Base-by-base conservation (phyloP, 495 filamentous ascomycete genomes). In the Oidiodendron maius region DNA sequence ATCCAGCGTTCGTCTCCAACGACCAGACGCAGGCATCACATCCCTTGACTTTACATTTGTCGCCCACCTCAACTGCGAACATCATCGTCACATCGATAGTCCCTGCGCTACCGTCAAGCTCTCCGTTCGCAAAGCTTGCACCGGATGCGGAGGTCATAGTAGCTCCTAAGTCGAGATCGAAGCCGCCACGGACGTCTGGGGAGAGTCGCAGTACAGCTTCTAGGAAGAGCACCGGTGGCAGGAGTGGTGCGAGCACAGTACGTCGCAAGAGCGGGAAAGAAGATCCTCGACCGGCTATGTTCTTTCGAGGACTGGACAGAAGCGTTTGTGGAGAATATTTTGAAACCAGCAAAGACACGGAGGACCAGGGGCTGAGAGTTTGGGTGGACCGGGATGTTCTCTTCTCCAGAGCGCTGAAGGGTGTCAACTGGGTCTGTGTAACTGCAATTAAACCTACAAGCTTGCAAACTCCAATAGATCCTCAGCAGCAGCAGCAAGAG, bases 61-160 rank as follows among this genome's bases (percentile, higher is more conserved):
- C 91, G 13, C 91, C 87, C 2, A 98, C 94, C 3, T 95, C 91
- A 10, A 96, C 91, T 3, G 93, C 93, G 4, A 95, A 89, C 63
- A 89, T 98, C 48, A 78, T 84, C 28, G 72, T 96, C 28, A 82
- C 85, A 6, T 89, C 89, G 25, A 69, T 96, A 21, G 77, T 77
- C 8, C 90, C 90, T 2, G 69, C 82, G n/a, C 80, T 79, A 2
- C 61, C 86, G 25, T 71, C 77, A 2, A 76, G 80, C 17, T 80
- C 82, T 5, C 76, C 86, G 2, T 96, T 95, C 61, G 91, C 89
- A 22, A 96, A 95, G 66, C 86, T 98, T 48, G 82, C 86, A 0
- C 84, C 91, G 0, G 89, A 97, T 61, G 91, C 89, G 17, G 93
- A 98, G 66, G 89, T 97, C 41, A 91, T 96, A 49, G 94, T 98